Evolutionary conservation across 2,329 filamentous ascomycete species (phyloP).

Genomic region (Cryoendolithus antarcticus): DNA sequence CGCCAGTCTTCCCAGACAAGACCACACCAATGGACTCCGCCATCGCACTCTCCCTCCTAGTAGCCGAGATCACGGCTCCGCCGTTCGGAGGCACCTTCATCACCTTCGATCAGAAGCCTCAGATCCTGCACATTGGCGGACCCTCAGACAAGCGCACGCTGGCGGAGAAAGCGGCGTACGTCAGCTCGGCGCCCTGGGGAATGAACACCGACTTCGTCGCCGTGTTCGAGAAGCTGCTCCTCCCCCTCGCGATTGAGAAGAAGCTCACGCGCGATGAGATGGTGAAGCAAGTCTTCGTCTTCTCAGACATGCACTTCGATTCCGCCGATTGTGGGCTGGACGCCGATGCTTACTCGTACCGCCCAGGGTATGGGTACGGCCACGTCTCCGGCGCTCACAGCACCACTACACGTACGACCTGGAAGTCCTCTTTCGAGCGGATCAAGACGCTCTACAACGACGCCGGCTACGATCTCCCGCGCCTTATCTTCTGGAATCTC

Average conservation of each 20-base stretch:
- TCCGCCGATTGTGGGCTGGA: slow-evolving; percentile 11
- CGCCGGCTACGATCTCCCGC: slow-evolving; percentile 45
- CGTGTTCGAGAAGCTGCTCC: slow-evolving; percentile 42
- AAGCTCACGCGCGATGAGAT: slow-evolving; percentile 44
- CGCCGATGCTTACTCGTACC: no score
- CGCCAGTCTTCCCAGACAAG: slow-evolving; percentile 30
- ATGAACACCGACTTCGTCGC: slow-evolving; percentile 41
- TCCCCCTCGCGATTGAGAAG: slow-evolving; percentile 41
- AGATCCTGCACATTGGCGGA: slow-evolving; percentile 28
- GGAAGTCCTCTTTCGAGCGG: slow-evolving; percentile 38
- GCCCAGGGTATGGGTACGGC: no score
- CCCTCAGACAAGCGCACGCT: slow-evolving; percentile 21
- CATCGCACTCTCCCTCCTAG: slow-evolving; percentile 44
- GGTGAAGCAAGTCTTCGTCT: slow-evolving; percentile 50
- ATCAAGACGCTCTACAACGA: slow-evolving; percentile 34
- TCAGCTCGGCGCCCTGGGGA: slow-evolving; percentile 27
- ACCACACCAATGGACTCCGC: slow-evolving; percentile 41
- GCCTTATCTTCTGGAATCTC: slow-evolving; percentile 51
- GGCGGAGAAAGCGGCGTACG: slow-evolving; percentile 27
- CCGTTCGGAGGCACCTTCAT: slow-evolving; percentile 46
- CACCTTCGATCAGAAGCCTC: slow-evolving; percentile 36
- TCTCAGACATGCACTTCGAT: slow-evolving; percentile 51
- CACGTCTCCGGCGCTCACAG: background rate
- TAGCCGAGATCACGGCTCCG: slow-evolving; percentile 40
- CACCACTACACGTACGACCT: slow-evolving; percentile 10